phyloP scores from a whole-genome alignment of 768 basidiomycete genomes.

The Cyclocybe aegerita region DNA sequence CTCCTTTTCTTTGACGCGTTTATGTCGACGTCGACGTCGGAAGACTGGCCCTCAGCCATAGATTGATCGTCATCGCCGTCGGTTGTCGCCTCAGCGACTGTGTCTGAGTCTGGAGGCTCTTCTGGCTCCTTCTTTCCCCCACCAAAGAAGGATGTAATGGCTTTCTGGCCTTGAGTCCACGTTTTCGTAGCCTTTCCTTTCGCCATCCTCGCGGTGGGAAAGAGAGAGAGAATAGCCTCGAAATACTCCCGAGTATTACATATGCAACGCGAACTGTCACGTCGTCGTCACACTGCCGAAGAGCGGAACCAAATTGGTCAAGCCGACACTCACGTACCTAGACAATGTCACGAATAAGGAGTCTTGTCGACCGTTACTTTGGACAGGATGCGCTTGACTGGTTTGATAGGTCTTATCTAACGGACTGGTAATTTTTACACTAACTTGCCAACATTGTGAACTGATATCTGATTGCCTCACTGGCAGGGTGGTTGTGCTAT shows the following conservation, averaged over 20 bases:
- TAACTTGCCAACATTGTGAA: background rate
- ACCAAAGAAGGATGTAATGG: constrained; percentile 56
- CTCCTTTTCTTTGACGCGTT: constrained; percentile 22
- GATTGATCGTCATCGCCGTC: constrained; percentile 22
- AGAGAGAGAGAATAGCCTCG: constrained; percentile 14
- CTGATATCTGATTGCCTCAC: background rate
- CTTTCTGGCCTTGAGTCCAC: constrained; percentile 45
- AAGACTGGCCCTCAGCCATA: constrained; percentile 26
- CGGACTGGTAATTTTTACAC: constrained; percentile 49
- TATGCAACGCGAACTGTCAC: constrained; percentile 13
- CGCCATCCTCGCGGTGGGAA: constrained; percentile 39
- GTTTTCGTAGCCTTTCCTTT: constrained; percentile 40
- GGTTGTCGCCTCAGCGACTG: constrained; percentile 23
- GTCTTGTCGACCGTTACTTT: constrained; percentile 26
- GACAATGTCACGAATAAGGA: constrained; percentile 10
- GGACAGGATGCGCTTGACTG: constrained; percentile 39
- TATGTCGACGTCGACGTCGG: constrained; percentile 35
- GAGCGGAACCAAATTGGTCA: too few species aligned
- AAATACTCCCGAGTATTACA: background rate
- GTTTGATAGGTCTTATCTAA: constrained; percentile 44
- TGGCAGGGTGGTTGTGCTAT: constrained; percentile 36
- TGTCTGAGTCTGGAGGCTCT: constrained; percentile 23
- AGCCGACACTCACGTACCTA: too few species aligned
- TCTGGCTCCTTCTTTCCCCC: constrained; percentile 29
- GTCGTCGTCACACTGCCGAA: constrained; percentile 7